Evolutionary conservation across 176 grass and related monocot genomes (phyloP), one percentile per base, ranked within the genome.

Genomic region (Bolboschoenus planiculmis): DNA sequence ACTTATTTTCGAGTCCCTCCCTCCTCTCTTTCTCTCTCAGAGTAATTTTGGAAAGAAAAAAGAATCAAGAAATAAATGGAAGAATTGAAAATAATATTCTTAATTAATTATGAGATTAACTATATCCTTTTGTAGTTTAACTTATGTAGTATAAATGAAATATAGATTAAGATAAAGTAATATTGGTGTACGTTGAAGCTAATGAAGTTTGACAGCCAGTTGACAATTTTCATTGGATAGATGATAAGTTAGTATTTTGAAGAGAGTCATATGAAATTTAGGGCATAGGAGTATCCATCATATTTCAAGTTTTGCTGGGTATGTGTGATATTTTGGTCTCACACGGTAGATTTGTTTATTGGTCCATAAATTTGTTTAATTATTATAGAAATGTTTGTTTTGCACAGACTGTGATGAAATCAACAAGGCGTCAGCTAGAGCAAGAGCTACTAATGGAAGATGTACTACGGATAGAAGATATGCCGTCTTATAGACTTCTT

Each of bases 391-490:
- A 30, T 46, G 42, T 56, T 27, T 84, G 56, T 82, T 55, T 89
- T 78, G 84, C 70, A 47, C 83, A 97, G 95, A 20, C 82, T 27
- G 92, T 94, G 56, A 92, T 97, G 83, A 97, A 97, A 86, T 85
- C 90, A 10, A 97, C 92, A 24, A 66, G 88, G 15, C 83, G 87
- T 34, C 90, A 89, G 81, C 92, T 97, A n/a, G 92, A 92, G 83
- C 86, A 87, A 82, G 94, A 97, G 63, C 70, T 97, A 56, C 78
- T 94, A 65, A 87, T 94, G 33, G 92, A 94, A 79, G 90, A 97
- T 81, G 87, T 97, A 79, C 90, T 88, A 73, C 88, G 84, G 35
- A 86, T 97, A 29, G 95, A 94, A 85, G 87, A 93, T 86, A 91
- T 93, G 88, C 95, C 92, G 2, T 94, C 92, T 9, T 97, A 88